Conservation (phyloP, 208 protist species). For the Crithidia brevicula region DNA sequence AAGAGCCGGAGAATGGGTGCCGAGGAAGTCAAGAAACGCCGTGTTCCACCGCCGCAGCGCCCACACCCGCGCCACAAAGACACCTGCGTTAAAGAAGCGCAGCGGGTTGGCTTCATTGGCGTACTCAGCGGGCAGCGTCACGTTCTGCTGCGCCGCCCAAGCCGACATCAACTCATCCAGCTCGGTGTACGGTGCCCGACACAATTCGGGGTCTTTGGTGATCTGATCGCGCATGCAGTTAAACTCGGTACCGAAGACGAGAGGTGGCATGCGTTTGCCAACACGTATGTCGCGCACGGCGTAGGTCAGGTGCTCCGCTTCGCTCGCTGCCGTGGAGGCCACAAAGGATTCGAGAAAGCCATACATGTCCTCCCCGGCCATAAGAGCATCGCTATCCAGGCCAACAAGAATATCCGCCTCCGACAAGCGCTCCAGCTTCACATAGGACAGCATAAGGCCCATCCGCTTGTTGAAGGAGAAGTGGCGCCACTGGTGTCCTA, state of each 20-base stretch:
- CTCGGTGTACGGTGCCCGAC: background rate
- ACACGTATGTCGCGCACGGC: conserved; percentile 13
- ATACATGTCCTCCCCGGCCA: conserved; percentile 15
- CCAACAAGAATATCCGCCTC: conserved; percentile 17
- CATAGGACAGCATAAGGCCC: conserved; percentile 11
- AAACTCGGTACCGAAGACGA: conserved; percentile 5
- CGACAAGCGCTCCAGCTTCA: conserved; percentile 7
- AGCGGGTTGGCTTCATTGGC: background rate
- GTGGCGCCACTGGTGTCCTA: conserved; percentile 6
- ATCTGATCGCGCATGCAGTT: conserved; percentile 19
- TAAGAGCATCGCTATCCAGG: conserved; percentile 19
- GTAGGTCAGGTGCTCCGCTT: conserved; percentile 14
- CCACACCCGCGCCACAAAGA: conserved; percentile 17
- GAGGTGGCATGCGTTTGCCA: background rate
- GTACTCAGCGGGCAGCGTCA: background rate
- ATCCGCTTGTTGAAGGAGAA: conserved; percentile 7
- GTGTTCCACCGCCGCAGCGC: conserved; percentile 15
- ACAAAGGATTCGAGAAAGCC: conserved; percentile 14
- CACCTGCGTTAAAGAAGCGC: conserved; percentile 7
- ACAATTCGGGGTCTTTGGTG: background rate
- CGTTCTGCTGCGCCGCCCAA: background rate
- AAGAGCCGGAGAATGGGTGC: background rate
- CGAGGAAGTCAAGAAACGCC: background rate
- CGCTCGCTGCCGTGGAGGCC: conserved; percentile 10
- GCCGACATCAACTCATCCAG: background rate